phyloP scores from a whole-genome alignment of 1,284 basidiomycete genomes.

The Ustanciosporium gigantosporum region DNA sequence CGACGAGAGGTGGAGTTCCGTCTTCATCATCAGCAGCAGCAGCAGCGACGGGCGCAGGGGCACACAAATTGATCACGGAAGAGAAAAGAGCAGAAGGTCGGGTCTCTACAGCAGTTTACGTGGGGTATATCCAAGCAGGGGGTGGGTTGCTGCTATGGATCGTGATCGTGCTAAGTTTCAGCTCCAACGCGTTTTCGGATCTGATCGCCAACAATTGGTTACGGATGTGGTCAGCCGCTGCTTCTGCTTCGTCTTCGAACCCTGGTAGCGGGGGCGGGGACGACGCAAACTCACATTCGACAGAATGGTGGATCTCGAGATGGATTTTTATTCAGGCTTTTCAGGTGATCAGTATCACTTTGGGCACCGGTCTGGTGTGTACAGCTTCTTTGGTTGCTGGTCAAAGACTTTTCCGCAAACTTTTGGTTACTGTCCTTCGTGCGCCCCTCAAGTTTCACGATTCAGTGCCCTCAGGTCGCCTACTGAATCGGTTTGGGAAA shows the following conservation, averaged over 20 bases:
- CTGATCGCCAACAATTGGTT: conserved; percentile 24
- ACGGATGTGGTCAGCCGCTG: conserved; percentile 10
- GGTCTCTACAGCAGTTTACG: conserved; percentile 25
- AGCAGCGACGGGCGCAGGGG: conserved; percentile 4
- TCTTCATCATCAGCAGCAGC: too few species aligned
- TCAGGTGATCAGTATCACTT: conserved; percentile 68
- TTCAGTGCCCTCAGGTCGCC: conserved; percentile 77
- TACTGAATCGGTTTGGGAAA: conserved; percentile 74
- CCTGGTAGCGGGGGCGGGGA: too few species aligned
- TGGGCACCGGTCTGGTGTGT: conserved; percentile 70
- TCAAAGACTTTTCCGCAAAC: conserved; percentile 68
- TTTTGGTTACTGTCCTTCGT: conserved; percentile 68
- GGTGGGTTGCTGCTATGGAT: conserved; percentile 24
- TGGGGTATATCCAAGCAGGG: conserved; percentile 20
- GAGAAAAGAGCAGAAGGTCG: conserved; percentile 22
- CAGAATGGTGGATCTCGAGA: conserved; percentile 64
- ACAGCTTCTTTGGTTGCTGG: conserved; percentile 68
- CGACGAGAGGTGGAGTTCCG: background rate
- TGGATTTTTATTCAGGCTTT: conserved; percentile 76
- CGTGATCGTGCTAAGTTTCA: conserved; percentile 5
- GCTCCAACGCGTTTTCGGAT: conserved; percentile 12
- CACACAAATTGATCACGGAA: conserved; percentile 22
- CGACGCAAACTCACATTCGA: conserved; percentile 2
- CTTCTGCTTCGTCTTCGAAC: background rate
- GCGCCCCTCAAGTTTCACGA: conserved; percentile 80